Percentiles rank a stretch among this genome's conserved stretches.
These are phyloP conservation scores for Toxicodendron radicans DNA, from an alignment of 345 rosid genomes.

Conservation along the genomic window DNA sequence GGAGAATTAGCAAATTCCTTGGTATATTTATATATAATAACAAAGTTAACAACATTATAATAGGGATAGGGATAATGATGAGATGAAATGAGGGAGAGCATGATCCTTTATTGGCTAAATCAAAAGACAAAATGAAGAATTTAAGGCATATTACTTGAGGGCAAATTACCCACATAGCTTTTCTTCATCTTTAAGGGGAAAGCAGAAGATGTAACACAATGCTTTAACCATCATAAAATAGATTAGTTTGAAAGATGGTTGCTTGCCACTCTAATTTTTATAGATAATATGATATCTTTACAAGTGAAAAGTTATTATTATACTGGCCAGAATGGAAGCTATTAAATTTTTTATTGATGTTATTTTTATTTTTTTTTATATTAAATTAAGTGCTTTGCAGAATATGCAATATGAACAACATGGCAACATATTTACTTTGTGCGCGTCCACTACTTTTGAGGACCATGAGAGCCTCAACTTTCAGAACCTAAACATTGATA, in stretches of 20 bases:
- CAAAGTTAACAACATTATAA: neutral
- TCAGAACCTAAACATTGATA: neutral
- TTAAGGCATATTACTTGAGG: neutral
- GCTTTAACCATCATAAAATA: neutral
- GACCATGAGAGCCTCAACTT: neutral
- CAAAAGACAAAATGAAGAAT: slow-evolving; percentile 9
- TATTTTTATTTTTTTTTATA: neutral
- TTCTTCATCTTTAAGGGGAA: neutral
- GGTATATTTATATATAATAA: neutral
- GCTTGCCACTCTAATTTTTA: neutral
- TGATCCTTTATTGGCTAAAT: neutral
- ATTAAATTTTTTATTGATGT: neutral
- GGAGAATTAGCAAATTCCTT: slow-evolving; percentile 13
- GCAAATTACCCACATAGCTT: neutral
- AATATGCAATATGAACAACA: neutral
- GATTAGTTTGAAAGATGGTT: neutral
- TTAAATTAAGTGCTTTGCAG: neutral
- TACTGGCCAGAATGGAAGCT: neutral
- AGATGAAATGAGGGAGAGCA: neutral
- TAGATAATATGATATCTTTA: neutral
- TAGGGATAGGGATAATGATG: neutral
- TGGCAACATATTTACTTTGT: neutral
- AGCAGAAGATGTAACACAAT: neutral
- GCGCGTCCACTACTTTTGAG: neutral
- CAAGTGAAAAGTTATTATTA: neutral